Evolutionary conservation across 2,329 filamentous ascomycete species (phyloP).

Genomic region (Hymenoscyphus salicellus): DNA sequence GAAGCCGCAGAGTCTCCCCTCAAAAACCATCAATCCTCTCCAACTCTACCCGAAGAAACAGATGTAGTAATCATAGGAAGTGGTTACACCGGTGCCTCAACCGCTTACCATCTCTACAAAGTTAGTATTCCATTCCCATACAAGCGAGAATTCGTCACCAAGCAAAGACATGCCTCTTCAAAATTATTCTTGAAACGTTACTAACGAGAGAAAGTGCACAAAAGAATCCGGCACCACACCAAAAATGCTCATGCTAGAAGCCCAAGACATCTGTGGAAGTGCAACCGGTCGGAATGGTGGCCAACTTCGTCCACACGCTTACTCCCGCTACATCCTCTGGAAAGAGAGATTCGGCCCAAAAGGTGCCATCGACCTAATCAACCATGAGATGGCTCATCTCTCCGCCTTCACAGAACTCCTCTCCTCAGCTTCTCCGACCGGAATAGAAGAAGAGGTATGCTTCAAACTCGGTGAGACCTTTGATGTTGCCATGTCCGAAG

Average conservation of each 20-base stretch:
- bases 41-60: slow-evolving; percentile 14
- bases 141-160: no score
- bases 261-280: slow-evolving; percentile 42
- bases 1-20: slow-evolving; percentile 14
- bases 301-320: slow-evolving; percentile 37
- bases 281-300: slow-evolving; percentile 41
- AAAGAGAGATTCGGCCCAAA: slow-evolving; percentile 31
- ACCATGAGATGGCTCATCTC: slow-evolving; percentile 34
- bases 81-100: slow-evolving; percentile 19
- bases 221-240: slow-evolving; percentile 29
- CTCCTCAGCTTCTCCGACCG: slow-evolving; percentile 35
- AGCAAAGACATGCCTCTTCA: no score
- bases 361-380: slow-evolving; percentile 34
- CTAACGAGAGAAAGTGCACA: slow-evolving; percentile 6
- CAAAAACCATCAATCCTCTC: slow-evolving; percentile 17
- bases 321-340: slow-evolving; percentile 36
- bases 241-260: slow-evolving; percentile 40
- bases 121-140: background rate
- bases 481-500: slow-evolving; percentile 36
- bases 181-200: background rate
- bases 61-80: slow-evolving; percentile 25
- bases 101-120: slow-evolving; percentile 27
- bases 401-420: slow-evolving; percentile 40
- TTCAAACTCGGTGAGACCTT: slow-evolving; percentile 36
- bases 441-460: slow-evolving; percentile 34